Evolutionary conservation across 2,329 filamentous ascomycete genomes (phyloP).

Genomic region (Coniochaeta ligniaria): DNA sequence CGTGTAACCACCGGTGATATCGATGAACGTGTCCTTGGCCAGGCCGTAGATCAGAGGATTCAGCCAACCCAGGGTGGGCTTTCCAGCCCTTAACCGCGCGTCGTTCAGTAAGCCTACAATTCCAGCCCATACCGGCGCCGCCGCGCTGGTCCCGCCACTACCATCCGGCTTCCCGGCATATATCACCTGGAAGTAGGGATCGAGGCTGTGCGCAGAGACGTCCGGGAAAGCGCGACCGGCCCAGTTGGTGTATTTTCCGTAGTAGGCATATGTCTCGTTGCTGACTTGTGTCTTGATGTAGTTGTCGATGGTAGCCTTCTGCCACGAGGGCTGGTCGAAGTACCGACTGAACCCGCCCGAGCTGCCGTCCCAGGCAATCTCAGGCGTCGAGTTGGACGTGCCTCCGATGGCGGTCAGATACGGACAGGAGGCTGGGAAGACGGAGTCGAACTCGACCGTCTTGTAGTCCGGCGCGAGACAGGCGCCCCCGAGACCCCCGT

Average conservation of each 20-base stretch:
- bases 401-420: constrained; percentile 58
- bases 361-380: constrained; percentile 44
- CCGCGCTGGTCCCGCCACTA: constrained; percentile 38
- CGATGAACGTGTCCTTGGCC: constrained; percentile 22
- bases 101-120: constrained; percentile 61
- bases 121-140: constrained; percentile 54
- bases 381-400: constrained; percentile 41
- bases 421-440: constrained; percentile 36
- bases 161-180: constrained; percentile 17
- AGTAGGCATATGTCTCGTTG: constrained; percentile 35
- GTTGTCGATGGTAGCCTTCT: constrained; percentile 35
- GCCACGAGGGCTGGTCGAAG: constrained; percentile 34
- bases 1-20: constrained; percentile 25
- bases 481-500: constrained; percentile 30
- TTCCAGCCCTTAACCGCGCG: constrained; percentile 46
- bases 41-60: constrained; percentile 47
- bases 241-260: constrained; percentile 32
- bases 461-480: constrained; percentile 17
- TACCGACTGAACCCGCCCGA: constrained; percentile 43
- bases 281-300: constrained; percentile 27
- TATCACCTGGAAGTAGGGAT: constrained; percentile 21
- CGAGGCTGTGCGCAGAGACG: constrained; percentile 15
- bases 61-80: constrained; percentile 48
- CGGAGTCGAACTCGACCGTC: constrained; percentile 33
- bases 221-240: constrained; percentile 21